phyloP scores from a whole-genome alignment of 176 grass and related monocot genomes.

The Triticum timopheevii region DNA sequence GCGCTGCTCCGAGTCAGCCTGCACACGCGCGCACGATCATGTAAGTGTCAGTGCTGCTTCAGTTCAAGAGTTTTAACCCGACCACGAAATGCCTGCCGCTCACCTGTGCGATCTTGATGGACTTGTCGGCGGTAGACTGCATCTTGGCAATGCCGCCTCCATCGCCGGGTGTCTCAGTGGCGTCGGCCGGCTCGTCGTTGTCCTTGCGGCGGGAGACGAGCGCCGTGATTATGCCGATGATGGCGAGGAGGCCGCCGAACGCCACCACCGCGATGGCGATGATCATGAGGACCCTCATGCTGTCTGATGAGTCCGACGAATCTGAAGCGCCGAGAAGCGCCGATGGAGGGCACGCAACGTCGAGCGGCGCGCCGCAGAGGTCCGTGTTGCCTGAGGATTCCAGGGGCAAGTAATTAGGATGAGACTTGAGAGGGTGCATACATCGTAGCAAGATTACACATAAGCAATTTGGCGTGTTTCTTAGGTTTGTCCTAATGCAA shows the following conservation, averaged over 20 bases:
- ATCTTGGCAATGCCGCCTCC: not conserved
- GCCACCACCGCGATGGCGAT: conserved; percentile 52
- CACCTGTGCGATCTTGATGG: conserved; percentile 44
- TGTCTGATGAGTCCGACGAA: not conserved
- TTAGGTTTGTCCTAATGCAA: not conserved
- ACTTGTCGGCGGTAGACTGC: conserved; percentile 7
- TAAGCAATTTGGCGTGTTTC: not conserved
- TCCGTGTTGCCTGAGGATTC: conserved; percentile 57
- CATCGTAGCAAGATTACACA: not conserved
- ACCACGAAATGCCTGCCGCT: not conserved
- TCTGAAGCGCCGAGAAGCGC: not conserved
- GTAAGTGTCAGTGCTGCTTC: not conserved
- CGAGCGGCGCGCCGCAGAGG: conserved; percentile 55
- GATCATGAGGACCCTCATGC: conserved; percentile 41
- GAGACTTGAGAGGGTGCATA: not conserved
- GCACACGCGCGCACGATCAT: not conserved
- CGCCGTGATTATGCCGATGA: conserved; percentile 26
- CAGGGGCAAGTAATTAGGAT: not conserved
- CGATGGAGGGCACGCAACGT: not conserved
- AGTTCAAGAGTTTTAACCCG: not conserved
- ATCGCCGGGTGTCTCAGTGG: conserved; percentile 10
- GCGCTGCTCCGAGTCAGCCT: conserved; percentile 5
- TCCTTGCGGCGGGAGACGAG: conserved; percentile 28
- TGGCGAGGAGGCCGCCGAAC: conserved; percentile 32
- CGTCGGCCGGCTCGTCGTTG: not conserved